phyloP scores from a whole-genome alignment of 139 green algal genomes.

The Tetraselmis striata region DNA sequence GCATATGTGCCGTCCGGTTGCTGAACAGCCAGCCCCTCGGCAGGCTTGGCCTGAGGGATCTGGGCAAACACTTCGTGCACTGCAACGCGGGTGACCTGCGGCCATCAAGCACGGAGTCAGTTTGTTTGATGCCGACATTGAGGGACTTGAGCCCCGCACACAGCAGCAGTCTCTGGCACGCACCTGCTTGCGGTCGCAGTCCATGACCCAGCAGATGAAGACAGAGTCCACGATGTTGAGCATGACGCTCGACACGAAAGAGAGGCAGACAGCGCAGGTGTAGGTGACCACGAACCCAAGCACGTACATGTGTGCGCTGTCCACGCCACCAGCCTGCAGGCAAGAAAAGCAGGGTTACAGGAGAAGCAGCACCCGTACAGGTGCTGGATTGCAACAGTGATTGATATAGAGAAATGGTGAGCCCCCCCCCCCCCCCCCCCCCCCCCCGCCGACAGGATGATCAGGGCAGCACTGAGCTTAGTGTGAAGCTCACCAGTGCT shows the following conservation, averaged over 20 bases:
- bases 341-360: neutral
- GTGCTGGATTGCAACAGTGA: neutral
- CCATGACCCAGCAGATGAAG: neutral
- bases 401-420: no score
- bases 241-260: neutral
- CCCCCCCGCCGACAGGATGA: no score
- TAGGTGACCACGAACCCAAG: neutral
- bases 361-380: neutral
- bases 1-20: neutral
- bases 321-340: neutral
- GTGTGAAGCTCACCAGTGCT: neutral
- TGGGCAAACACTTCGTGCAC: neutral
- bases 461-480: no score
- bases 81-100: neutral
- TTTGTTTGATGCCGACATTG: no score
- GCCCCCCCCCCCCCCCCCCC: no score
- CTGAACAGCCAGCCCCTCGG: neutral
- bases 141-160: no score
- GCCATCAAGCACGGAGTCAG: no score
- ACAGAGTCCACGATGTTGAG: neutral
- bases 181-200: neutral
- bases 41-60: neutral
- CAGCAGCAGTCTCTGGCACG: no score
- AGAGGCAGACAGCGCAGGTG: neutral
- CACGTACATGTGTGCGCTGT: neutral